These are phyloP conservation scores for Globisporangium heterothallicum DNA, from an alignment of 352 stramenopile species.

Conservation along the genomic window DNA sequence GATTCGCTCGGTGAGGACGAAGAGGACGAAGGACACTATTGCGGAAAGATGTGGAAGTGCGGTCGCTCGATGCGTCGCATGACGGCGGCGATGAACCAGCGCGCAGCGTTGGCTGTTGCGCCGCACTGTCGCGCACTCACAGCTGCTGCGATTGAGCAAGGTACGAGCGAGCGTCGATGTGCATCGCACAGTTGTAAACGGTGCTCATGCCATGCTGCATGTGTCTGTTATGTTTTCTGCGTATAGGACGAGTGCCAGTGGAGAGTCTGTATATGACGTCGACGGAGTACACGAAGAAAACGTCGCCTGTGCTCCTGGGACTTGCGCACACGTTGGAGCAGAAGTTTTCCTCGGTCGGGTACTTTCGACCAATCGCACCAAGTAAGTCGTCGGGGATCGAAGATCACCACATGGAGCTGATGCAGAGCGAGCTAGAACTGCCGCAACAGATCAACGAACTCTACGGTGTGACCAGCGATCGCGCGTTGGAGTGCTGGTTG, in stretches of 20 bases:
- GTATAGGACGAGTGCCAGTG: constrained; percentile 29
- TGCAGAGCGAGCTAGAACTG: constrained; percentile 57
- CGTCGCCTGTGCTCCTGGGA: constrained; percentile 62
- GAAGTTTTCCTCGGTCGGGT: constrained; percentile 65
- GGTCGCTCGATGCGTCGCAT: constrained; percentile 16
- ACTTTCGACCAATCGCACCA: constrained; percentile 75
- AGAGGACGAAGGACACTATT: background rate
- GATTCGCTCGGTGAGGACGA: constrained; percentile 6
- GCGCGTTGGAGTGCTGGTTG: constrained; percentile 46
- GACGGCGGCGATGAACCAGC: constrained; percentile 6
- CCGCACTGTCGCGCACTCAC: constrained; percentile 23
- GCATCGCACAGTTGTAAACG: no score
- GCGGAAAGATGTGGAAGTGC: constrained; percentile 7
- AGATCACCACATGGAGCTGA: constrained; percentile 72
- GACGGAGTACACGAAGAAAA: constrained; percentile 55
- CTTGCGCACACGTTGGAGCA: constrained; percentile 66
- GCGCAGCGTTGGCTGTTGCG: constrained; percentile 3
- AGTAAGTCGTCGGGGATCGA: constrained; percentile 16
- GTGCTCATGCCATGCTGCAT: no score
- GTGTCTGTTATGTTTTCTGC: background rate
- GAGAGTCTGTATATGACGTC: constrained; percentile 68
- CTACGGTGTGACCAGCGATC: constrained; percentile 54
- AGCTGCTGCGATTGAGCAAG: constrained; percentile 27
- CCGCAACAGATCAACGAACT: constrained; percentile 34
- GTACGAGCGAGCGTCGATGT: constrained; percentile 5